phyloP scores from a whole-genome alignment of 495 filamentous ascomycete species.

The Terfezia boudieri region DNA sequence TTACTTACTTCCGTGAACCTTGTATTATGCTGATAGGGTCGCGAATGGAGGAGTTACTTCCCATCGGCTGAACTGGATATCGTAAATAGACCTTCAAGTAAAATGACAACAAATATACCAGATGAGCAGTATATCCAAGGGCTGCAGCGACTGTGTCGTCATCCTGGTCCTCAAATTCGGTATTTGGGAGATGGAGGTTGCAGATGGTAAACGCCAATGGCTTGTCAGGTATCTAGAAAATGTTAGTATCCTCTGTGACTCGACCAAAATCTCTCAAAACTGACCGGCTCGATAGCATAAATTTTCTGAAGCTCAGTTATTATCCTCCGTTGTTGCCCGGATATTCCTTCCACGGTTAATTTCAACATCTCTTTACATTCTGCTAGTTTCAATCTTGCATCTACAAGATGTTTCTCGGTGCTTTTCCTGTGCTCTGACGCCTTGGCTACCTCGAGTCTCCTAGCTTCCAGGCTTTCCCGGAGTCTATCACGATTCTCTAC shows the following conservation, averaged over 20 bases:
- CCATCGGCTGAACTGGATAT: slow-evolving; percentile 51
- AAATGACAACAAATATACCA: slow-evolving; percentile 54
- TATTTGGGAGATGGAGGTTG: slow-evolving; percentile 49
- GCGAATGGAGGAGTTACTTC: slow-evolving; percentile 51
- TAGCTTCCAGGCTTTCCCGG: background rate
- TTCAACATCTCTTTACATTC: background rate
- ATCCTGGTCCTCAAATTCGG: background rate
- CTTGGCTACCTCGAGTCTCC: background rate
- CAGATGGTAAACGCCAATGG: slow-evolving; percentile 59
- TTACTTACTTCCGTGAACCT: slow-evolving; percentile 22
- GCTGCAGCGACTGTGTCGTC: slow-evolving; percentile 42
- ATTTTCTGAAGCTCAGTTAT: background rate
- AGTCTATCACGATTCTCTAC: background rate
- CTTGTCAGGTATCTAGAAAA: slow-evolving; percentile 42
- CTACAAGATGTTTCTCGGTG: background rate
- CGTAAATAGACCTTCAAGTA: slow-evolving; percentile 62
- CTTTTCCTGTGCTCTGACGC: background rate
- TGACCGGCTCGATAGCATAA: background rate
- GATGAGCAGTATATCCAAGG: slow-evolving; percentile 57
- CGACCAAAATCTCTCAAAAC: background rate
- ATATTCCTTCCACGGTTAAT: background rate
- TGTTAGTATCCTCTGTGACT: too few relatives aligned
- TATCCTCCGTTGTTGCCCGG: background rate
- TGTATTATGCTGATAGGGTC: slow-evolving; percentile 37
- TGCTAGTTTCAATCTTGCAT: background rate